These are phyloP conservation scores for Xylaria sp. DNA, from an alignment of 2,329 filamentous ascomycete genomes.

Conservation along the genomic window DNA sequence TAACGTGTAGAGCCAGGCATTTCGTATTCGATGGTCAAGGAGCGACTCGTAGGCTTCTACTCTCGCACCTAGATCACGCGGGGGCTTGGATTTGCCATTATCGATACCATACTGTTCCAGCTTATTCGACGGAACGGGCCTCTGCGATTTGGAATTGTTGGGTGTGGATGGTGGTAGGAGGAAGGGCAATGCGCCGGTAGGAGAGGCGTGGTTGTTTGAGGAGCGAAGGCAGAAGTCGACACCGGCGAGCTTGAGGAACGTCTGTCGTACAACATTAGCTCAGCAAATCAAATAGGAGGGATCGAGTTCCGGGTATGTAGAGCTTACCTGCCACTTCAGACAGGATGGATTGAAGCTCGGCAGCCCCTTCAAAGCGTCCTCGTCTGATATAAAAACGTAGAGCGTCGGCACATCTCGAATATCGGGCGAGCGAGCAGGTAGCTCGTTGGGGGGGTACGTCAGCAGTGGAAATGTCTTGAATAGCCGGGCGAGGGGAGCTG, in stretches of 20 bases:
- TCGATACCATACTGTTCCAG: slow-evolving; percentile 76
- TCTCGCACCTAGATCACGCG: slow-evolving; percentile 64
- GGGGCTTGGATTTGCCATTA: slow-evolving; percentile 54
- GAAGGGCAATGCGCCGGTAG: slow-evolving; percentile 88
- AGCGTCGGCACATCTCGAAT: slow-evolving; percentile 65
- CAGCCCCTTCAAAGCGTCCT: slow-evolving; percentile 68
- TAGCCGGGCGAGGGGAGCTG: slow-evolving; percentile 79
- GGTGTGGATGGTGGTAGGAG: slow-evolving; percentile 69
- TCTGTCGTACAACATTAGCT: slow-evolving; percentile 59
- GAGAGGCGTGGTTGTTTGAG: slow-evolving; percentile 94
- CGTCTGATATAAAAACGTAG: slow-evolving; percentile 78
- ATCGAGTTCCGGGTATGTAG: not conserved
- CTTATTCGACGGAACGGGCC: slow-evolving; percentile 70
- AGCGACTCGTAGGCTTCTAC: slow-evolving; percentile 83
- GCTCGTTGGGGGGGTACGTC: slow-evolving; percentile 78
- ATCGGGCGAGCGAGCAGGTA: slow-evolving; percentile 65
- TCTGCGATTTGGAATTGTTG: slow-evolving; percentile 48
- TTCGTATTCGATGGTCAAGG: slow-evolving; percentile 79
- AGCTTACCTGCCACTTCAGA: slow-evolving; percentile 91
- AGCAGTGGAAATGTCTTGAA: slow-evolving; percentile 87
- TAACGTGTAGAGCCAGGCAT: slow-evolving; percentile 87
- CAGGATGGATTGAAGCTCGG: slow-evolving; percentile 93
- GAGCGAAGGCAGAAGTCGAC: slow-evolving; percentile 74
- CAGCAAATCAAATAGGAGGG: not conserved
- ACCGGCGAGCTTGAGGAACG: slow-evolving; percentile 81